A percentile compares a stretch with the other conserved stretches of the same genome.
phyloP scores from a whole-genome alignment of 2,329 filamentous ascomycete species.

The Nakataea oryzae region DNA sequence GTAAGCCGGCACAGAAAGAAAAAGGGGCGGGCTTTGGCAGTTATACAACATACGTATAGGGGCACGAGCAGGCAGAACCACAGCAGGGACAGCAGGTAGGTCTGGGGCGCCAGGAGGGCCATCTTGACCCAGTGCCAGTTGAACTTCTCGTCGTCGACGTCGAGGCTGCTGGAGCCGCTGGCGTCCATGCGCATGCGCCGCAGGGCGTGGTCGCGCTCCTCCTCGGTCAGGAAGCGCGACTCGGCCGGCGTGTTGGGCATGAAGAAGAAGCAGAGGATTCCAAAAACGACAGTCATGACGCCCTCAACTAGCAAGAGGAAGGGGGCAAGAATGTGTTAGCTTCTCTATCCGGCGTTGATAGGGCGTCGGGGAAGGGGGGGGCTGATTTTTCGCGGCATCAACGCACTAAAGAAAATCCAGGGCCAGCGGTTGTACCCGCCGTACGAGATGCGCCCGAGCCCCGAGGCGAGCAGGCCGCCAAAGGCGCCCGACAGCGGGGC shows the following conservation, averaged over 20 bases:
- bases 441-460: conserved; percentile 40
- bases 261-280: conserved; percentile 43
- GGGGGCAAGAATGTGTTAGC: not conserved
- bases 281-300: conserved; percentile 48
- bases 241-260: conserved; percentile 16
- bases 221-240: conserved; percentile 15
- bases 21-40: no score
- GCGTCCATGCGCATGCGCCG: conserved; percentile 13
- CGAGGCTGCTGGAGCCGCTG: conserved; percentile 11
- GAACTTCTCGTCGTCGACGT: conserved; percentile 25
- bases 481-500: conserved; percentile 59
- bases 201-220: conserved; percentile 12
- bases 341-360: no score
- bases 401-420: conserved; percentile 35
- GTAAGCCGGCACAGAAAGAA: no score
- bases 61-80: conserved; percentile 17
- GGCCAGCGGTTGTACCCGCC: conserved; percentile 26
- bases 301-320: conserved; percentile 34
- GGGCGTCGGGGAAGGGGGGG: no score
- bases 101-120: conserved; percentile 17
- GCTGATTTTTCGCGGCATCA: no score
- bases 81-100: conserved; percentile 13
- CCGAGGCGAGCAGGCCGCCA: conserved; percentile 49
- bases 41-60: conserved; percentile 18
- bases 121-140: conserved; percentile 28